A percentile compares a stretch with the other conserved stretches of the same genome.
These are phyloP conservation scores for Marsdenia floribunda DNA, from an alignment of 257 asterid genomes.

Conservation along the genomic window DNA sequence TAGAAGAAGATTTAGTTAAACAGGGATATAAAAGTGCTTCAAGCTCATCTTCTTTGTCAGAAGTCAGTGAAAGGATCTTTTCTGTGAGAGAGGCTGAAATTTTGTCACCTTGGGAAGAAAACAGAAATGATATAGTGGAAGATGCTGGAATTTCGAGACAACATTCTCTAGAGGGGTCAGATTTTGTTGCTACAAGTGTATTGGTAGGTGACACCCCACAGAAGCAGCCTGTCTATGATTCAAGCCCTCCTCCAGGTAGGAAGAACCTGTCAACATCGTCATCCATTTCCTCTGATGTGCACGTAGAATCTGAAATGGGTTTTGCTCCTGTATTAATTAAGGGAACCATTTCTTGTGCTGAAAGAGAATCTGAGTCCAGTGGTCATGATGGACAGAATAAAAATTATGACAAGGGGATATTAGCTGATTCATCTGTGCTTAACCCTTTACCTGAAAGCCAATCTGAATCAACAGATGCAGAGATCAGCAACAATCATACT, in stretches of 20 bases:
- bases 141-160: slow-evolving; percentile 26
- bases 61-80: slow-evolving; percentile 39
- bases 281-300: slow-evolving; percentile 41
- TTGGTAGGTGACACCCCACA: slow-evolving; percentile 24
- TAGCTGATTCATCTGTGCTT: slow-evolving; percentile 19
- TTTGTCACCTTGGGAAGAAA: slow-evolving; percentile 28
- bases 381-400: slow-evolving; percentile 23
- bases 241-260: slow-evolving; percentile 42
- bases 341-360: slow-evolving; percentile 30
- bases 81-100: slow-evolving; percentile 39
- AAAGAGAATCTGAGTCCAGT: slow-evolving; percentile 32
- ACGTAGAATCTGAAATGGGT: slow-evolving; percentile 38
- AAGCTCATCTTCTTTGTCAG: slow-evolving; percentile 62
- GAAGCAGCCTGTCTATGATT: slow-evolving; percentile 59
- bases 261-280: slow-evolving; percentile 43
- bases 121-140: slow-evolving; percentile 24
- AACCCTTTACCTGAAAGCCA: slow-evolving; percentile 26
- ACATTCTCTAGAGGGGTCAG: slow-evolving; percentile 32
- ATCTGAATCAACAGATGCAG: slow-evolving; percentile 17
- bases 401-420: slow-evolving; percentile 19
- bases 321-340: slow-evolving; percentile 30
- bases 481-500: slow-evolving; percentile 24
- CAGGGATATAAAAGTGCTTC: slow-evolving; percentile 34
- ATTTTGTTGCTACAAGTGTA: slow-evolving; percentile 16
- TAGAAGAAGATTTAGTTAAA: slow-evolving; percentile 15